These are phyloP conservation scores for Ramularia endophylla DNA, from an alignment of 2,329 filamentous ascomycete species.

Conservation along the genomic window DNA sequence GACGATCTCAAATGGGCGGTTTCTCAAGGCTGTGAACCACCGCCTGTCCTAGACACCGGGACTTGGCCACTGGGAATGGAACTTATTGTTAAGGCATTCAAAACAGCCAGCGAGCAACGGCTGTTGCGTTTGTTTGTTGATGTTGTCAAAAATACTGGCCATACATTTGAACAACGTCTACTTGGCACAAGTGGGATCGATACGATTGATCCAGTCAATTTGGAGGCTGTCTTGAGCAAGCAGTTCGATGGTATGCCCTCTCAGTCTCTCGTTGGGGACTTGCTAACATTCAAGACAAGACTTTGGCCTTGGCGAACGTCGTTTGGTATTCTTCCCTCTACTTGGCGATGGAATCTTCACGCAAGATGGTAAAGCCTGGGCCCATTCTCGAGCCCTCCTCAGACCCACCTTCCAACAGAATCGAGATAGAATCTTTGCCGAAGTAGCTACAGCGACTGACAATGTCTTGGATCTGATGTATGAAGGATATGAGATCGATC, in stretches of 20 bases:
- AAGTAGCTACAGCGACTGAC: no score
- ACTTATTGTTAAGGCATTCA: slow-evolving; percentile 1
- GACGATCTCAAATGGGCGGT: neutral
- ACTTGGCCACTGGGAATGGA: slow-evolving; percentile 1
- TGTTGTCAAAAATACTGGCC: slow-evolving; percentile 1
- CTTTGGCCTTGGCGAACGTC: slow-evolving; percentile 1
- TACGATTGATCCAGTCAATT: slow-evolving; percentile 2
- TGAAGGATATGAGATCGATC: no score
- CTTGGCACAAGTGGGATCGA: slow-evolving; percentile 1
- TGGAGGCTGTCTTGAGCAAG: slow-evolving; percentile 6
- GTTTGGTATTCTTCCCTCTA: neutral
- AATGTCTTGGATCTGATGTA: no score
- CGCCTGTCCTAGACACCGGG: slow-evolving; percentile 1
- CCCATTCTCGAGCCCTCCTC: slow-evolving; percentile 5
- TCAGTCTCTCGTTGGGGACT: no score
- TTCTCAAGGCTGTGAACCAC: neutral
- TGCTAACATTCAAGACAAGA: neutral
- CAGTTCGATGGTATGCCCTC: slow-evolving; percentile 2
- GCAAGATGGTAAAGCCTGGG: slow-evolving; percentile 4
- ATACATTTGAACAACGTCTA: slow-evolving; percentile 4
- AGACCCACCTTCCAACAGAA: slow-evolving; percentile 3
- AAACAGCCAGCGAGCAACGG: slow-evolving; percentile 1
- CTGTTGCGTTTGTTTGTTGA: neutral
- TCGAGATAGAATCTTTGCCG: no score
- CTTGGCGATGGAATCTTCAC: slow-evolving; percentile 4